Base-by-base conservation (phyloP, 2,329 filamentous ascomycete species). In the Diplodia mutila region DNA sequence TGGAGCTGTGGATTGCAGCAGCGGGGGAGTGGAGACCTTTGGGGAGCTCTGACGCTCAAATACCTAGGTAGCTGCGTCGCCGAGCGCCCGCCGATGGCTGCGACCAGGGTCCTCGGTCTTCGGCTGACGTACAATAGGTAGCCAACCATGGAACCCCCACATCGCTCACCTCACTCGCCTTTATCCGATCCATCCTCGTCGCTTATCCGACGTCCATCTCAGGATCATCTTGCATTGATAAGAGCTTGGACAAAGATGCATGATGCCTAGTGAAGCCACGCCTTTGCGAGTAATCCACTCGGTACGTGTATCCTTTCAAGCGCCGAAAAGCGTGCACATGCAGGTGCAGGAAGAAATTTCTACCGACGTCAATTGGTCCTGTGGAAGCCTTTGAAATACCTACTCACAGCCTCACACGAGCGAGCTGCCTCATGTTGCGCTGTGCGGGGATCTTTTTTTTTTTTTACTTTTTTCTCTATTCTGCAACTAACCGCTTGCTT, bases 1-100 rank as follows among this genome's bases (percentile, higher is more conserved):
- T 67, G 66, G n/a, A 42, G 57, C 57, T 52, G 49, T 52, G 12
- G 66, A 67, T 67, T 51, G 66, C 53, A 63, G 51, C 51, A 57
- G 51, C 37, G 48, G 32, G 48, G n/a, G 66, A 39, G 66, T 67
- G 66, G 66, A 54, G 65, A 63, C 48, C 21, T 5, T 11, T 5
- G 52, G 46, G 29, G 59, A 63, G 59, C 59, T 63, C 59, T 63
- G 59, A 63, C 59, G 46, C 59, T 51, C 18, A 34, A 51, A 51
- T 51, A 32, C 11, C 12, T 16, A 55, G 29, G 6, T 2, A 32
- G 18, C 29, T n/a, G n/a, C 27, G 32, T 32, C 27, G 34, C 54
- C 54, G 54, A 46, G 21, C 16, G 16, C 18, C 27, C 23, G 59
- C 59, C 59, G 39, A 46, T 11, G 37, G 32, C 32, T 21, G 32